Evolutionary conservation across 257 asterid species (phyloP), one percentile per base, ranked within the genome.

Genomic region (Ballota nigra): DNA sequence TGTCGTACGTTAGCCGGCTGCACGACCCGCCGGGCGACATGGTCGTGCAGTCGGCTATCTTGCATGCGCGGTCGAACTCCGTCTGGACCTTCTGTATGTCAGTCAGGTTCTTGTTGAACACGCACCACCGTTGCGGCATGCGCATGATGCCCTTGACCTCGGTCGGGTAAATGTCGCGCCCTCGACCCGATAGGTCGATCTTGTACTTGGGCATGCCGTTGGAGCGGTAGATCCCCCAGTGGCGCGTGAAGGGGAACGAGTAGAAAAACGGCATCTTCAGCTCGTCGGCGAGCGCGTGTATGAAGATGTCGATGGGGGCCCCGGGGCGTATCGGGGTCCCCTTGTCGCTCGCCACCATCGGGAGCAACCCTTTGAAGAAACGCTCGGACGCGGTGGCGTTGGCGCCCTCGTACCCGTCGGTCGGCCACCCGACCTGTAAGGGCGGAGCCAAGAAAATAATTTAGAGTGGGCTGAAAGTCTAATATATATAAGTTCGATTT

Each of bases 351-450:
- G 29, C 5, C 4, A 77, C 71, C 2, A 10, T 22, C 2, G 79
- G 84, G 4, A 86, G 61, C 0, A 85, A 4, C 45, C 63, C 29
- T 4, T 65, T 69, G 78, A 36, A 77, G 63, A 75, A 86, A 12
- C 81, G 57, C 66, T 82, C 84, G 0, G 88, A 86, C 0, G 31
- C 8, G 0, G 49, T 7, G 11, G 65, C 4, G 24, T n/a, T 77
- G 11, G 85, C 89, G 0, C 76, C 64, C 0, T 8, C 9, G 49
- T 3, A 53, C 1, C 89, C 88, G 13, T 88, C 91, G 0, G 89
- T 88, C 0, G 91, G 89, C 90, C 89, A 87, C 0, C 89, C 89
- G 3, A 83, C n/a, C n/a, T n/a, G n/a, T n/a, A n/a, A n/a, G n/a
- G n/a, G n/a, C n/a, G n/a, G n/a, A n/a, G n/a, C n/a, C n/a, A n/a